These are phyloP conservation scores for Earliella scabrosa DNA, from an alignment of 1,284 basidiomycete species.

Conservation along the genomic window DNA sequence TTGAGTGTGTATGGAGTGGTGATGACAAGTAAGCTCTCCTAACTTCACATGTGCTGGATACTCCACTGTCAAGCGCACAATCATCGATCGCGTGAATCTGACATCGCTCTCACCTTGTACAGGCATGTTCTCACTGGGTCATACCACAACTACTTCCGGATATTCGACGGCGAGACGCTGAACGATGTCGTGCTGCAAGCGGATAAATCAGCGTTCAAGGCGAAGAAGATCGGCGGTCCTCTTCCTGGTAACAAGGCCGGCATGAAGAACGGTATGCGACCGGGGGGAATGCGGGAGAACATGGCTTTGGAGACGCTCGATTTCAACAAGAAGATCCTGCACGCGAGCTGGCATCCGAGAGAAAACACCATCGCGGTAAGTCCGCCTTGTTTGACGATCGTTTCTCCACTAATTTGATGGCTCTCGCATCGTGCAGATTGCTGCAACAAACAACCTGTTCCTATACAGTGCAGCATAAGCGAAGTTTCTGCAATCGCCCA, in stretches of 20 bases:
- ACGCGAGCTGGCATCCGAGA: conserved; percentile 96
- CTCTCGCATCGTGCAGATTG: conserved; percentile 60
- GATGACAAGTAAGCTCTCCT: conserved; percentile 83
- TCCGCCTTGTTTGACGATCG: conserved; percentile 20
- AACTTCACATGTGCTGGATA: not conserved
- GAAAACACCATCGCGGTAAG: conserved; percentile 97
- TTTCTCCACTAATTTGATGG: conserved; percentile 5
- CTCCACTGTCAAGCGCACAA: not conserved
- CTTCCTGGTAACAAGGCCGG: conserved; percentile 70
- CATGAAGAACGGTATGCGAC: conserved; percentile 71
- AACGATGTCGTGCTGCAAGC: conserved; percentile 96
- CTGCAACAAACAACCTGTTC: conserved; percentile 94
- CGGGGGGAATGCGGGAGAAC: conserved; percentile 75
- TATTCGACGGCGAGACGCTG: conserved; percentile 93
- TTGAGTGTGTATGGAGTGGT: conserved; percentile 96
- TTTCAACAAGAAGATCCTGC: conserved; percentile 99
- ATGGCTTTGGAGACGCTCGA: conserved; percentile 93
- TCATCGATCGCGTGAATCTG: conserved; percentile 4
- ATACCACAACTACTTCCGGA: conserved; percentile 99
- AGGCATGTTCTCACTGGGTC: conserved; percentile 97
- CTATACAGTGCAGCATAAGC: conserved; percentile 82
- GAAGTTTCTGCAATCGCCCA: not conserved
- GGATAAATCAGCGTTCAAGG: conserved; percentile 99
- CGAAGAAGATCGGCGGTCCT: conserved; percentile 94
- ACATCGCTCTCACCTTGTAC: conserved; percentile 39